These are phyloP conservation scores for Elaphomyces granulatus DNA, from an alignment of 495 filamentous ascomycete species.

Conservation along the genomic window DNA sequence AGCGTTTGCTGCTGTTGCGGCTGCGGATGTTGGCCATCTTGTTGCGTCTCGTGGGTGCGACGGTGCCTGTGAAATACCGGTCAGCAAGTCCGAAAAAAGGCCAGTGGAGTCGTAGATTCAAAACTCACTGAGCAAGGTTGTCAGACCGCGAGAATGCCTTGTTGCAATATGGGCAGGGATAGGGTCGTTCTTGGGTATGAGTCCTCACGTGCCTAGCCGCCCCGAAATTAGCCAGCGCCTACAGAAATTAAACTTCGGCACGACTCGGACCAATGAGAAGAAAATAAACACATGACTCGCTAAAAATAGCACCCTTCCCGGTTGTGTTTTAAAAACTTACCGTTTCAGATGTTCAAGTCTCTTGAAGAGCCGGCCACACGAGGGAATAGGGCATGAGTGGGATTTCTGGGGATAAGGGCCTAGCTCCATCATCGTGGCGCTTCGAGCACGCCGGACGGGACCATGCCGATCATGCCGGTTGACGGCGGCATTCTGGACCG, in stretches of 20 bases:
- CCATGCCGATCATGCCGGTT: slow-evolving; percentile 48
- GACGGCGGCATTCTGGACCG: slow-evolving; percentile 45
- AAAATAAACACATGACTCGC: not conserved
- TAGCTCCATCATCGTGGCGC: slow-evolving; percentile 91
- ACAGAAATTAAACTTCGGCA: slow-evolving; percentile 26
- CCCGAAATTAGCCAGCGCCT: slow-evolving; percentile 40
- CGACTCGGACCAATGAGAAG: slow-evolving; percentile 13
- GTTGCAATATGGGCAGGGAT: slow-evolving; percentile 91
- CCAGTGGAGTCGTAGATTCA: slow-evolving; percentile 9
- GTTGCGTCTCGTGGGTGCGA: slow-evolving; percentile 77
- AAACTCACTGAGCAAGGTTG: slow-evolving; percentile 89
- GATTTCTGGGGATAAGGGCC: slow-evolving; percentile 95
- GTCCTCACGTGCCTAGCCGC: slow-evolving; percentile 85
- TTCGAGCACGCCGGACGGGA: slow-evolving; percentile 78
- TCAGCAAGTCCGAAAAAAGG: slow-evolving; percentile 15
- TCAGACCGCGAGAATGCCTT: slow-evolving; percentile 97
- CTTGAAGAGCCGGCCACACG: slow-evolving; percentile 95
- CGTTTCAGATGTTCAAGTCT: slow-evolving; percentile 97
- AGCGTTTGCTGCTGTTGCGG: slow-evolving; percentile 22
- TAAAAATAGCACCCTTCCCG: slow-evolving; percentile 2
- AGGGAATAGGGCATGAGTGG: slow-evolving; percentile 97
- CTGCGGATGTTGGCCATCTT: slow-evolving; percentile 45
- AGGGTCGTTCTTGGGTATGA: slow-evolving; percentile 97
- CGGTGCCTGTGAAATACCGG: slow-evolving; percentile 54
- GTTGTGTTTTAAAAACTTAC: too few relatives aligned